phyloP scores from a whole-genome alignment of 1,284 basidiomycete species.

The Sanguinoderma infundibulare region DNA sequence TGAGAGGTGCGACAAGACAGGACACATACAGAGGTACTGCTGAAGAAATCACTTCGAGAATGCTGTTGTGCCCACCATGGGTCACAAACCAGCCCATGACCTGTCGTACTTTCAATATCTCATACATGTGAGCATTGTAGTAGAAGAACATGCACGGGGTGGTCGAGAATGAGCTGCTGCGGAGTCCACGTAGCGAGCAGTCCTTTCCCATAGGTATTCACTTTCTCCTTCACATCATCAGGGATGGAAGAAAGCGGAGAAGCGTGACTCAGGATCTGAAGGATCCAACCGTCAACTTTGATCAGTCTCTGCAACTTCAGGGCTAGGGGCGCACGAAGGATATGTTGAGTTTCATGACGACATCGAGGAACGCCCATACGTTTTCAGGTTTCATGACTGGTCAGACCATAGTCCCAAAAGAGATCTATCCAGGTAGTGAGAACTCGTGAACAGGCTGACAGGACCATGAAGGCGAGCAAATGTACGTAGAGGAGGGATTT shows the following conservation, averaged over 20 bases:
- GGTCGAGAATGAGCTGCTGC: slow-evolving; percentile 28
- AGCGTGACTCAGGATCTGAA: slow-evolving; percentile 29
- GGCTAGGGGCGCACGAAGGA: too few relatives aligned
- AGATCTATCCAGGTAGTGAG: slow-evolving; percentile 12
- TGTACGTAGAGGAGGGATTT: too few relatives aligned
- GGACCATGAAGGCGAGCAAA: background rate
- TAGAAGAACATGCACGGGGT: slow-evolving; percentile 27
- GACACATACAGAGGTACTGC: slow-evolving; percentile 26
- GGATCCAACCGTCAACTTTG: background rate
- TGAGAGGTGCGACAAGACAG: background rate
- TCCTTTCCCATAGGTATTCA: slow-evolving; percentile 16
- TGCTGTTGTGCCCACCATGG: slow-evolving; percentile 31
- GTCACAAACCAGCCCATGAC: too few relatives aligned
- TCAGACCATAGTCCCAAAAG: too few relatives aligned
- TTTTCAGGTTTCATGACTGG: slow-evolving; percentile 11
- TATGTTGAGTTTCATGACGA: slow-evolving; percentile 18
- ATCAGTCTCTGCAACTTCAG: too few relatives aligned
- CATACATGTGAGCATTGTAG: too few relatives aligned
- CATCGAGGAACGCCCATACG: slow-evolving; percentile 17
- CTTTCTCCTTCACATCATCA: too few relatives aligned
- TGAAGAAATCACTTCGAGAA: slow-evolving; percentile 18
- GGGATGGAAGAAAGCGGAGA: slow-evolving; percentile 18
- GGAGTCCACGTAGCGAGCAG: slow-evolving; percentile 25
- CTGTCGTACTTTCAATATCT: slow-evolving; percentile 1
- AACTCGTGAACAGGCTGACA: too few relatives aligned